A percentile compares a stretch with the other conserved stretches of the same genome.
Conservation (phyloP, 2,329 filamentous ascomycete species). For the Monosporascus cannonballus region DNA sequence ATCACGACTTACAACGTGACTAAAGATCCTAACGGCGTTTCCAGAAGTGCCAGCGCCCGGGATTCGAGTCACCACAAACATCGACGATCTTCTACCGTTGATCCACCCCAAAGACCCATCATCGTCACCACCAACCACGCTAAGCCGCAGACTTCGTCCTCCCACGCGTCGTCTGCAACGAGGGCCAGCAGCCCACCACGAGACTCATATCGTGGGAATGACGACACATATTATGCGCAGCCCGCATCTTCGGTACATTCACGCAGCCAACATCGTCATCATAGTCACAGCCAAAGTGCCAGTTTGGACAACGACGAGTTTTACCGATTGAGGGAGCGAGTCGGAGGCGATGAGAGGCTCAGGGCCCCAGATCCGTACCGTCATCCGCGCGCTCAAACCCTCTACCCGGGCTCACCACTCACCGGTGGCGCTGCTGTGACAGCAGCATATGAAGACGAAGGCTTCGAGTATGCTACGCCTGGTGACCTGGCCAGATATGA, state of each 20-base stretch:
- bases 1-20: constrained; percentile 52
- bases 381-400: constrained; percentile 37
- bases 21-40: constrained; percentile 38
- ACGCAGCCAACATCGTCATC: constrained; percentile 36
- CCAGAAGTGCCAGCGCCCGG: constrained; percentile 41
- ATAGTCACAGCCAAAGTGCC: constrained; percentile 36
- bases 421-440: constrained; percentile 33
- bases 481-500: constrained; percentile 57
- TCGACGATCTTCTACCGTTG: constrained; percentile 43
- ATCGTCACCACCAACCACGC: constrained; percentile 50
- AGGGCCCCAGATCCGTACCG: constrained; percentile 40
- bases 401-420: constrained; percentile 38
- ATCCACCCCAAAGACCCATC: constrained; percentile 46
- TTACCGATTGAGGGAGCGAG: constrained; percentile 41
- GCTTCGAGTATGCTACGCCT: constrained; percentile 59
- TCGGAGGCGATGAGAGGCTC: constrained; percentile 34
- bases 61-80: constrained; percentile 38
- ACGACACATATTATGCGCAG: constrained; percentile 48
- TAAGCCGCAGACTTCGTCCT: constrained; percentile 32
- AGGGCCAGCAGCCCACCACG: constrained; percentile 41
- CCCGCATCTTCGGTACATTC: constrained; percentile 53
- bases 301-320: constrained; percentile 47
- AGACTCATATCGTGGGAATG: constrained; percentile 47
- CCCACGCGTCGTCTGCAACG: constrained; percentile 31
- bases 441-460: constrained; percentile 51